A percentile compares a stretch with the other conserved stretches of the same genome.
Evolutionary conservation across 306 rosid species (phyloP).

Genomic region (Fragaria ananassa): DNA sequence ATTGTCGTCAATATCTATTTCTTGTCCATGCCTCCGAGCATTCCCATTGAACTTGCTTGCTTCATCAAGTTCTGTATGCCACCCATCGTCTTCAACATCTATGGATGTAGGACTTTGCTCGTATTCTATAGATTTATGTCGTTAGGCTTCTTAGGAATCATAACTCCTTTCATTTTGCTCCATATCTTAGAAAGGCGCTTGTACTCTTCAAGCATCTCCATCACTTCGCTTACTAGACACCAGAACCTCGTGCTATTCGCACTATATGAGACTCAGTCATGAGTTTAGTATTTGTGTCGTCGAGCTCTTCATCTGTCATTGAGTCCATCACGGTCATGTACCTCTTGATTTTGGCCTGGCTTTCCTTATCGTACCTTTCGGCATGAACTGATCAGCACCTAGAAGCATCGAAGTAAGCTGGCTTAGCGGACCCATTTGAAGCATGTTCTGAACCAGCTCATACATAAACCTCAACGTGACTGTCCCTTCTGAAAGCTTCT

Average conservation of each 20-base stretch:
- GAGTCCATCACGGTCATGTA: constrained; percentile 99
- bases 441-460: constrained; percentile 66
- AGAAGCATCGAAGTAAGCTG: constrained; percentile 82
- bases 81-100: constrained; percentile 79
- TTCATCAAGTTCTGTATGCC: constrained; percentile 89
- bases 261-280: constrained; percentile 69
- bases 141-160: constrained; percentile 74
- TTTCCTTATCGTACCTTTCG: constrained; percentile 92
- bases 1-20: constrained; percentile 18
- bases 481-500: constrained; percentile 77
- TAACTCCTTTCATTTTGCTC: constrained; percentile 75
- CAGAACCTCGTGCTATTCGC: constrained; percentile 82
- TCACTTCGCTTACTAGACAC: constrained; percentile 58
- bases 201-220: constrained; percentile 83
- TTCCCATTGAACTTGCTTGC: constrained; percentile 55
- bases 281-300: constrained; percentile 68
- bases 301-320: constrained; percentile 85
- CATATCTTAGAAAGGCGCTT: constrained; percentile 72
- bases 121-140: constrained; percentile 74
- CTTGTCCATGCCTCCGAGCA: constrained; percentile 68
- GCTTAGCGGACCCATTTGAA: constrained; percentile 72
- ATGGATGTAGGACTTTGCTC: constrained; percentile 49
- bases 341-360: constrained; percentile 79
- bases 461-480: constrained; percentile 81
- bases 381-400: constrained; percentile 63